These are phyloP conservation scores for Aspergillus fumigatiaffinis DNA, from an alignment of 2,329 filamentous ascomycete genomes.

Conservation along the genomic window DNA sequence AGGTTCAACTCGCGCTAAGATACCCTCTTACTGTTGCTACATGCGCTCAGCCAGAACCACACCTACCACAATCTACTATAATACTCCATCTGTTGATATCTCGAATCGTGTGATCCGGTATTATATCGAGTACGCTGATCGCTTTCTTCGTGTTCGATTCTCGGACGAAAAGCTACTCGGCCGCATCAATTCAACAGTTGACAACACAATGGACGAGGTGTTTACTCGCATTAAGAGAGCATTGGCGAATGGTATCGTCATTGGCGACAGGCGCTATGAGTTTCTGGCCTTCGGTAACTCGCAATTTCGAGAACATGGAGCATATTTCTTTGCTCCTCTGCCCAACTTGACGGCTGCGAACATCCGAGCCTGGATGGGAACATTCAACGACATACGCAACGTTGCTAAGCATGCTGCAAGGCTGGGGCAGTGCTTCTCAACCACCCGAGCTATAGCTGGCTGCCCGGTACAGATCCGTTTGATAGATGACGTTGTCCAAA, in stretches of 20 bases:
- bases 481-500: conserved; percentile 66
- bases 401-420: conserved; percentile 89
- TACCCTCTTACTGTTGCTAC: conserved; percentile 70
- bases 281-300: conserved; percentile 96
- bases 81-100: conserved; percentile 73
- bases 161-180: conserved; percentile 70
- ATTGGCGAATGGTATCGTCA: conserved; percentile 71
- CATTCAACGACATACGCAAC: conserved; percentile 73
- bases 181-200: conserved; percentile 56
- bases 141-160: conserved; percentile 86
- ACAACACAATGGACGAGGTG: conserved; percentile 61
- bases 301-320: conserved; percentile 85
- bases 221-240: conserved; percentile 70
- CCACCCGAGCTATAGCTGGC: conserved; percentile 69
- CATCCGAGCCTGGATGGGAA: conserved; percentile 83
- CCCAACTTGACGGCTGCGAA: conserved; percentile 63
- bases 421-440: conserved; percentile 93
- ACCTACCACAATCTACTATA: conserved; percentile 75
- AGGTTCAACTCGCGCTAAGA: conserved; percentile 47
- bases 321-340: conserved; percentile 83
- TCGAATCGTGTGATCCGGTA: conserved; percentile 82
- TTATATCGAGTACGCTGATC: conserved; percentile 64
- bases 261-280: conserved; percentile 78
- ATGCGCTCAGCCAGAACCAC: conserved; percentile 76
- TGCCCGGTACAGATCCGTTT: conserved; percentile 56